These are phyloP conservation scores for Stevia rebaudiana DNA, from an alignment of 140 eudicot genomes.

Conservation along the genomic window DNA sequence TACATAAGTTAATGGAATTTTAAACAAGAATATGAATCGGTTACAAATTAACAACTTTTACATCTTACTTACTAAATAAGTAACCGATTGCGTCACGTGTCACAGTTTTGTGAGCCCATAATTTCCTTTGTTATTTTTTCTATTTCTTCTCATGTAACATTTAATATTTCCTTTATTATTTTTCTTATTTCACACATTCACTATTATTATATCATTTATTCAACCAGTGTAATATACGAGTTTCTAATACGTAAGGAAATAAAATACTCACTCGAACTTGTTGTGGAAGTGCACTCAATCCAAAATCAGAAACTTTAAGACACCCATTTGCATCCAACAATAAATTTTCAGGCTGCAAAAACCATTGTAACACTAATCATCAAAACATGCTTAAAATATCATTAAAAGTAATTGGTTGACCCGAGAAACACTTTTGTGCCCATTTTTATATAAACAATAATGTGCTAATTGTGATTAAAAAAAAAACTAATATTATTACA, in stretches of 20 bases:
- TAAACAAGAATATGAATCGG: not conserved
- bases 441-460: not conserved
- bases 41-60: not conserved
- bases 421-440: not conserved
- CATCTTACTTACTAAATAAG: not conserved
- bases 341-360: slow-evolving; percentile 81
- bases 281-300: slow-evolving; percentile 95
- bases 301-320: slow-evolving; percentile 98
- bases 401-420: not conserved
- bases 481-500: not conserved
- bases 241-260: too few species aligned
- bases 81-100: too few species aligned
- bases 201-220: too few species aligned
- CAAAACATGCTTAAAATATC: not conserved
- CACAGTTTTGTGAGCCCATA: too few species aligned
- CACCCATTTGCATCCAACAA: slow-evolving; percentile 75
- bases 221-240: too few species aligned
- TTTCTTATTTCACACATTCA: too few species aligned
- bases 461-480: not conserved
- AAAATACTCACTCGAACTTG: slow-evolving; percentile 75
- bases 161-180: too few species aligned
- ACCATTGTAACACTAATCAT: not conserved
- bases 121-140: too few species aligned
- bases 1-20: not conserved
- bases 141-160: too few species aligned